Percentiles rank a stretch among this genome's conserved stretches.
Evolutionary conservation across 164 flowering plant genomes (phyloP).

Genomic region (Piper longum): DNA sequence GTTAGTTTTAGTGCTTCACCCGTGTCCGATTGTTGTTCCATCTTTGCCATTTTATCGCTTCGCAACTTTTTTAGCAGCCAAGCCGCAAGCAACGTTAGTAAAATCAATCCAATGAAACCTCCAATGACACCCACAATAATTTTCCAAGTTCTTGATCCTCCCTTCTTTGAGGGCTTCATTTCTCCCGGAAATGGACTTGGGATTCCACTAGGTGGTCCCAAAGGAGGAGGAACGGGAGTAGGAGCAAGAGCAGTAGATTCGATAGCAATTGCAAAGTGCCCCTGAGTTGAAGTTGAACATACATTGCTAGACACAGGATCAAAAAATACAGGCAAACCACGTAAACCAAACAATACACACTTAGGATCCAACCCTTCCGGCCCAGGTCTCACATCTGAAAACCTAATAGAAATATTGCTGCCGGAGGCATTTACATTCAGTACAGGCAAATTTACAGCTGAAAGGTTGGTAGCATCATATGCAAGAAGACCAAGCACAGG

Average conservation of each 20-base stretch:
- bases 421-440: conserved; percentile 35
- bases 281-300: conserved; percentile 40
- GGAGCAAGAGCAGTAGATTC: conserved; percentile 37
- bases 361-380: conserved; percentile 29
- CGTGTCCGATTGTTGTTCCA: conserved; percentile 63
- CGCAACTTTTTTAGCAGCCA: conserved; percentile 28
- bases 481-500: conserved; percentile 29
- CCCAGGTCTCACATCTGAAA: conserved; percentile 18
- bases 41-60: conserved; percentile 37
- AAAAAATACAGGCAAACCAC: conserved; percentile 36
- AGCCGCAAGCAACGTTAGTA: conserved; percentile 22
- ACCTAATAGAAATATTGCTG: conserved; percentile 24
- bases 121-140: conserved; percentile 9
- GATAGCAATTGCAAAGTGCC: conserved; percentile 68
- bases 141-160: conserved; percentile 36
- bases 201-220: neutral
- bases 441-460: conserved; percentile 45
- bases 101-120: conserved; percentile 27
- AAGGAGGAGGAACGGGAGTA: conserved; percentile 8
- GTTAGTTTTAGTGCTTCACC: conserved; percentile 33
- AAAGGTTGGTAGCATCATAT: conserved; percentile 48
- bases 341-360: conserved; percentile 58
- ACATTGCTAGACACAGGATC: conserved; percentile 23
- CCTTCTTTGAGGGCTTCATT: conserved; percentile 4
- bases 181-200: neutral